phyloP scores from a whole-genome alignment of 495 filamentous ascomycete species.

The Mytilinidion resinicola region DNA sequence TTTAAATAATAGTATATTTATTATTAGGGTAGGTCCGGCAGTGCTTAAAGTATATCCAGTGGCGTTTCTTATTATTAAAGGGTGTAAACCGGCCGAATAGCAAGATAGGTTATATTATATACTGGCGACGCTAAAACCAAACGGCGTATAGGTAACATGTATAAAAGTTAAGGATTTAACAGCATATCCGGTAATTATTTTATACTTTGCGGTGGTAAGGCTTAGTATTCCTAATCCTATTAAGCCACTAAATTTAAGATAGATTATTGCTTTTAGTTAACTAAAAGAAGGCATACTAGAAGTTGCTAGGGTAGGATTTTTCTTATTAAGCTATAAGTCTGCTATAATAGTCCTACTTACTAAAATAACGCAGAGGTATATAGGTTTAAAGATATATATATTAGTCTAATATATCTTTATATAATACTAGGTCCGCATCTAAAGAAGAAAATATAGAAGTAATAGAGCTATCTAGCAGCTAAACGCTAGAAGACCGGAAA shows the following conservation, averaged over 20 bases:
- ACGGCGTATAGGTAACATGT: too few species aligned
- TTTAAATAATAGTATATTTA: not conserved
- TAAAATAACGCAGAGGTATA: not conserved
- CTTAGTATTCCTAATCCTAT: slow-evolving; percentile 1
- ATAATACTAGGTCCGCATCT: not conserved
- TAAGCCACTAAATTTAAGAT: slow-evolving; percentile 1
- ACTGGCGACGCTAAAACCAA: too few species aligned
- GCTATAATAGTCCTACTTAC: not conserved
- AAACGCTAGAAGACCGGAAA: not conserved
- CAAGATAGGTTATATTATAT: too few species aligned
- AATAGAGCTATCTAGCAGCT: not conserved
- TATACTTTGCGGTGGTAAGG: not conserved
- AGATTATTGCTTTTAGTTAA: not conserved
- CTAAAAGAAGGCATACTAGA: not conserved
- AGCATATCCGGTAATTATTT: not conserved
- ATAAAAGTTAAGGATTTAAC: too few species aligned
- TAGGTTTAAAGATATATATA: not conserved
- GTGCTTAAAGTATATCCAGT: not conserved
- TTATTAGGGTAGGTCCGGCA: not conserved
- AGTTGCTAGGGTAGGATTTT: not conserved
- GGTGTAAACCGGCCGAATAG: too few species aligned
- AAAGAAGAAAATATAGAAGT: not conserved
- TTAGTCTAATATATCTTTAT: not conserved
- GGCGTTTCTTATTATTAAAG: too few species aligned
- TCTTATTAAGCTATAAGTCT: not conserved